Evolutionary conservation across 2,329 filamentous ascomycete genomes (phyloP), one percentile per base, ranked within the genome.

Genomic region (Colletotrichum sp.): DNA sequence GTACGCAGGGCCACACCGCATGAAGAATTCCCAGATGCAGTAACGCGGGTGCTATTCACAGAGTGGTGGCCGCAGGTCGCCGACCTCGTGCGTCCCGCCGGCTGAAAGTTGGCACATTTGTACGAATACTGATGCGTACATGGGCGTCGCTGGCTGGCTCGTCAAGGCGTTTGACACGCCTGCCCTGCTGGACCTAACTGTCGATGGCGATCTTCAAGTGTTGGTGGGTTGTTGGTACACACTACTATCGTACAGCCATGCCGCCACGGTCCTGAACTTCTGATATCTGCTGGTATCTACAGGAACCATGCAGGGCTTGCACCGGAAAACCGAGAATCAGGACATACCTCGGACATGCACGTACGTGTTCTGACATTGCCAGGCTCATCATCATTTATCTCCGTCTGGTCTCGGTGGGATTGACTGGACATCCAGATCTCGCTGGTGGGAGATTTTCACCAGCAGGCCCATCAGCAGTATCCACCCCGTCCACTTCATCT

Each of bases 331-430:
- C 30, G 26, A 39, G 28, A 52, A 52, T 21, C 44, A 52, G 44
- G 44, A 52, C 44, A 65, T 49, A n/a, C 39, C 63, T 52, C 34
- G 55, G 67, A 49, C 68, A 60, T 59, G 68, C 70, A 70, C 36
- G 57, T 68, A 62, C 69, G 39, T 32, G 39, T 67, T 36, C 21
- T 34, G 59, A 65, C 64, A 68, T 73, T 73, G 34, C 21, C 64
- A 64, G 57, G 73, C 64, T 69, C 70, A 65, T 73, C 44, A 24
- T 76, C 73, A 73, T 44, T 63, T 73, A 69, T 34, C 36, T 69
- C 64, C 16, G 60, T 62, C 21, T 60, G 44, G 26, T n/a, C 57
- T 72, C 21, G 28, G 10, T 63, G 24, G 34, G 39, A 44, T 39
- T 34, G 52, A 66, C 36, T 52, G 72, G 60, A 57, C 69, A 36